A percentile compares a stretch with the other conserved stretches of the same genome.
phyloP scores from a whole-genome alignment of 2,329 filamentous ascomycete species.

The Dryadomyces sulphureus region DNA sequence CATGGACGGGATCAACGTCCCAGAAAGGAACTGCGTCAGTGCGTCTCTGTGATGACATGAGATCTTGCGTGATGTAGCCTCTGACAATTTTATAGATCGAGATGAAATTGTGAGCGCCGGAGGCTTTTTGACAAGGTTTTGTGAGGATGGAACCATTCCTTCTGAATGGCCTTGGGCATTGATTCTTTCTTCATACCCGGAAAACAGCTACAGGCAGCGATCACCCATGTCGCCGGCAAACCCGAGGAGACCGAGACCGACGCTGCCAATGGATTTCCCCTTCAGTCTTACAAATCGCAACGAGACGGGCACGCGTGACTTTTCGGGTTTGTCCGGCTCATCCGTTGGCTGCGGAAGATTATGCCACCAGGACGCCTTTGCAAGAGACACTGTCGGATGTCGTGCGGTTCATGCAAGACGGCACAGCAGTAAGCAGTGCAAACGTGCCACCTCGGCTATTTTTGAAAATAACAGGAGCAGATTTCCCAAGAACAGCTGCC shows the following conservation, averaged over 20 bases:
- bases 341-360: slow-evolving; percentile 6
- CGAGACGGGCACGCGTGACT: neutral
- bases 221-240: slow-evolving; percentile 1
- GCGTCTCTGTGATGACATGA: too few relatives aligned
- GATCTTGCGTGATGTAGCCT: too few relatives aligned
- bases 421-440: slow-evolving; percentile 5
- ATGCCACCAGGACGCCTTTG: neutral
- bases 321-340: slow-evolving; percentile 7
- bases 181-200: neutral
- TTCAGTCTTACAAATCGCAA: slow-evolving; percentile 1
- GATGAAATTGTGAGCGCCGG: too few relatives aligned
- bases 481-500: too few relatives aligned
- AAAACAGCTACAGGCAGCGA: neutral
- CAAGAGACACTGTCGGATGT: slow-evolving; percentile 1
- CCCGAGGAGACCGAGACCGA: slow-evolving; percentile 7
- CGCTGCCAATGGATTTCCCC: slow-evolving; percentile 1
- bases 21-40: too few relatives aligned
- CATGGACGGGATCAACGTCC: too few relatives aligned
- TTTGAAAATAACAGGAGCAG: slow-evolving; percentile 2
- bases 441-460: slow-evolving; percentile 4
- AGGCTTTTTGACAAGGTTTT: too few relatives aligned
- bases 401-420: slow-evolving; percentile 3
- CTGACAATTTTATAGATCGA: too few relatives aligned
- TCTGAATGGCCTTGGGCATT: neutral
- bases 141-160: too few relatives aligned